Conservation (phyloP, 108 stramenopile genomes). For the Nitzschia sp. region DNA sequence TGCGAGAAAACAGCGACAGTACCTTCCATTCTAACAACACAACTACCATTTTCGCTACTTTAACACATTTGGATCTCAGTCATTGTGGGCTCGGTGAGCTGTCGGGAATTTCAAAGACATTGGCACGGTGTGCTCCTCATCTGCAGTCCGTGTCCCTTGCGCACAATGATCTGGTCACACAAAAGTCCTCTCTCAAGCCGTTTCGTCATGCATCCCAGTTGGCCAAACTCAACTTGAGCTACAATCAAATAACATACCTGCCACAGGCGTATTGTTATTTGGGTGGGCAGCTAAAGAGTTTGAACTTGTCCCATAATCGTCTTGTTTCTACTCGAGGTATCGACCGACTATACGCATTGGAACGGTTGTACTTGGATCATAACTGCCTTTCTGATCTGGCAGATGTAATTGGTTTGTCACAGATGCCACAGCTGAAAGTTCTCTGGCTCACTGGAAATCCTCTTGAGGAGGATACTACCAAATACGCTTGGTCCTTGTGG, state of each 20-base stretch:
- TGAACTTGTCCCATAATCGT: slow-evolving; percentile 64
- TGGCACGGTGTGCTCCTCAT: slow-evolving; percentile 45
- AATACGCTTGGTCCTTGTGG: slow-evolving; percentile 9
- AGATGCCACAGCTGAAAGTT: slow-evolving; percentile 62
- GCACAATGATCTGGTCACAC: slow-evolving; percentile 62
- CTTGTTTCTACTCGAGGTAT: slow-evolving; percentile 51
- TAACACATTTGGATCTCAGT: slow-evolving; percentile 62
- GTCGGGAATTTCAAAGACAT: slow-evolving; percentile 39
- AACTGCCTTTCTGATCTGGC: slow-evolving; percentile 64
- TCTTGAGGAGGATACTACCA: background rate
- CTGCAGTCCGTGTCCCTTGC: slow-evolving; percentile 62
- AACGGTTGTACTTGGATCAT: slow-evolving; percentile 55
- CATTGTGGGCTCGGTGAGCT: slow-evolving; percentile 63
- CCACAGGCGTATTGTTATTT: slow-evolving; percentile 42
- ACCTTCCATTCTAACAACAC: background rate
- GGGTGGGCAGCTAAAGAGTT: slow-evolving; percentile 62
- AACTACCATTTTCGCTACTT: slow-evolving; percentile 2
- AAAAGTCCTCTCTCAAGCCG: slow-evolving; percentile 51
- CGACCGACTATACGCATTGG: slow-evolving; percentile 67
- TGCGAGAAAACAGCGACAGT: background rate
- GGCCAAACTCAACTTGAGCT: slow-evolving; percentile 59
- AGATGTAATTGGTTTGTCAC: slow-evolving; percentile 54
- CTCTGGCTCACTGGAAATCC: slow-evolving; percentile 62
- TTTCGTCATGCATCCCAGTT: slow-evolving; percentile 46
- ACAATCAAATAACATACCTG: slow-evolving; percentile 56